A percentile compares a stretch with the other conserved stretches of the same genome.
Conservation (phyloP, 2,329 filamentous ascomycete species). For the Pezicula neosporulosa region DNA sequence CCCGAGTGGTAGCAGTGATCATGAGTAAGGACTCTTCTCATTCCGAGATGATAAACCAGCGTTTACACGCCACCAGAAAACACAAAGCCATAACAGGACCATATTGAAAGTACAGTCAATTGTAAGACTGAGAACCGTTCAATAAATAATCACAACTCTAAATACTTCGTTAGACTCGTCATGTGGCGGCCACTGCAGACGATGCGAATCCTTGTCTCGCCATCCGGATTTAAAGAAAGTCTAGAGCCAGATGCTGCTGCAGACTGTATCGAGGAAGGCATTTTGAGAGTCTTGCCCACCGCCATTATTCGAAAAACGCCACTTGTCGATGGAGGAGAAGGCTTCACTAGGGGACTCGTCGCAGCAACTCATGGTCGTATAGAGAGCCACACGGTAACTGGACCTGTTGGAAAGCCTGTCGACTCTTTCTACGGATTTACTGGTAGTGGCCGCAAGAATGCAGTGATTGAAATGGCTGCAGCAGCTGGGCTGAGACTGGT, state of each 20-base stretch:
- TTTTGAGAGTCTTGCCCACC: conserved; percentile 39
- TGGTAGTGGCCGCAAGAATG: conserved; percentile 31
- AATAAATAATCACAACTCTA: background rate
- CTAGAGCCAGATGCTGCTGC: conserved; percentile 45
- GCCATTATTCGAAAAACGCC: conserved; percentile 44
- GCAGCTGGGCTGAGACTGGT: conserved; percentile 49
- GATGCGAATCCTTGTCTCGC: conserved; percentile 39
- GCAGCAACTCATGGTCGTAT: conserved; percentile 38
- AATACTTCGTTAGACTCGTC: background rate
- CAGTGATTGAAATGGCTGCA: conserved; percentile 50
- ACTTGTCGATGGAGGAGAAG: conserved; percentile 50
- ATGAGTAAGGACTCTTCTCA: background rate
- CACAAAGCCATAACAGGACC: background rate
- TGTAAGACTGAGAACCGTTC: background rate
- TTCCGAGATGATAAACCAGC: background rate
- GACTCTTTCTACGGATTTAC: conserved; percentile 45
- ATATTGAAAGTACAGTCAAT: background rate
- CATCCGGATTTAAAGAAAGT: conserved; percentile 52
- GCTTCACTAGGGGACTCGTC: conserved; percentile 45
- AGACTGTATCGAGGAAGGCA: conserved; percentile 45
- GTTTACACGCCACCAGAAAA: background rate
- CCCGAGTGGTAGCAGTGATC: background rate
- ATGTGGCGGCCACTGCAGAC: background rate
- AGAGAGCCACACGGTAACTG: conserved; percentile 34
- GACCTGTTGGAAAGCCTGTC: conserved; percentile 39